These are phyloP conservation scores for Penicillium cosmopolitanum DNA, from an alignment of 495 filamentous ascomycete species.

Conservation along the genomic window DNA sequence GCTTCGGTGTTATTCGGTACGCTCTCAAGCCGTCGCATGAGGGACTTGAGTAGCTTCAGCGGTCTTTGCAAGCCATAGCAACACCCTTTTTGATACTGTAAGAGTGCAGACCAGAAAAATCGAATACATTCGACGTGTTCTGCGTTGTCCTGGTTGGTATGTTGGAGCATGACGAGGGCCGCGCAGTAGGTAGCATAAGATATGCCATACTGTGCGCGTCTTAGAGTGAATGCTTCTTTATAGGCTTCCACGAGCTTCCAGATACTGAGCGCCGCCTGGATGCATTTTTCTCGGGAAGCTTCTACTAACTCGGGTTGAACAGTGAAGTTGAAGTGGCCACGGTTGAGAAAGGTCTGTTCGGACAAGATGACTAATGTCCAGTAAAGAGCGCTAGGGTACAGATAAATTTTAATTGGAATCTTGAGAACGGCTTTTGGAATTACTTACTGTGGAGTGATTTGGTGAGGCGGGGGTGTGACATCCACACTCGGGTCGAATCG, in stretches of 20 bases:
- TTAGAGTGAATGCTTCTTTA: conserved; percentile 19
- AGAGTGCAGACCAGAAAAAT: conserved; percentile 21
- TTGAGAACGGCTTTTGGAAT: not conserved
- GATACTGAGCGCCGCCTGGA: conserved; percentile 15
- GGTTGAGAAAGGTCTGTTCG: conserved; percentile 23
- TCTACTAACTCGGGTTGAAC: not conserved
- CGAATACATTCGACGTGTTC: conserved; percentile 14
- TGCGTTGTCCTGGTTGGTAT: conserved; percentile 7
- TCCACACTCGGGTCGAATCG: conserved; percentile 19
- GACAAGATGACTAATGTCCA: conserved; percentile 22
- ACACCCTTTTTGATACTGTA: conserved; percentile 15
- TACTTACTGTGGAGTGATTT: conserved; percentile 25
- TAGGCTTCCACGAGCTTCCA: conserved; percentile 17
- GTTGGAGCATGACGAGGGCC: conserved; percentile 15
- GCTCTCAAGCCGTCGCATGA: no score
- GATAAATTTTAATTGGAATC: conserved; percentile 6
- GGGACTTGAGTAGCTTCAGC: no score
- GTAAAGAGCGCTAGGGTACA: conserved; percentile 20
- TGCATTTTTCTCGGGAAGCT: conserved; percentile 5
- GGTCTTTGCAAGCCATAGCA: conserved; percentile 10
- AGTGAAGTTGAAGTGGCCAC: conserved; percentile 17
- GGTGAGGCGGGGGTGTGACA: conserved; percentile 26
- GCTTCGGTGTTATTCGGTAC: no score
- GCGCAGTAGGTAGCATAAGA: conserved; percentile 26
- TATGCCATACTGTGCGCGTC: conserved; percentile 22